Evolutionary conservation across 1,284 basidiomycete species (phyloP).

Genomic region (Stygiomarasmius scandens): DNA sequence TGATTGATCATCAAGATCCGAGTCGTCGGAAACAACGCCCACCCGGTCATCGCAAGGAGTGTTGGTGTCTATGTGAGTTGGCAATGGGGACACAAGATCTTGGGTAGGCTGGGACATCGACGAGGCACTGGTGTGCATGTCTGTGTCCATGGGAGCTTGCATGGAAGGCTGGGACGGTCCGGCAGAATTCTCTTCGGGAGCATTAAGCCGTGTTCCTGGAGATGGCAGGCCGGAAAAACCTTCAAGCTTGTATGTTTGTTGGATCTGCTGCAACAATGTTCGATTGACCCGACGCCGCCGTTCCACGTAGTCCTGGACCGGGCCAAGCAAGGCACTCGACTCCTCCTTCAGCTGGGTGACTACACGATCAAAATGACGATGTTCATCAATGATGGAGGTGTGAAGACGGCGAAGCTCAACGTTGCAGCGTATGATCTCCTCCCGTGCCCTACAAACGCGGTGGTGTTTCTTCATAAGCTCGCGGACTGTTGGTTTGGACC

Average conservation of each 20-base stretch:
- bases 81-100: too few relatives aligned
- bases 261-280: not conserved
- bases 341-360: not conserved
- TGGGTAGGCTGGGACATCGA: not conserved
- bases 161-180: too few relatives aligned
- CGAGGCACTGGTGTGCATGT: not conserved
- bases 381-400: constrained; percentile 10
- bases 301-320: not conserved
- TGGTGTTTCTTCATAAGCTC: constrained; percentile 8
- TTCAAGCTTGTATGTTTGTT: not conserved
- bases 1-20: not conserved
- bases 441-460: constrained; percentile 1
- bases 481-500: not conserved
- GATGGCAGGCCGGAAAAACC: not conserved
- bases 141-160: too few relatives aligned
- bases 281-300: not conserved
- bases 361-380: not conserved
- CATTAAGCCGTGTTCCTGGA: not conserved
- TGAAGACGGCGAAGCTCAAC: constrained; percentile 7
- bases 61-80: not conserved
- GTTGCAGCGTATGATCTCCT: constrained; percentile 10
- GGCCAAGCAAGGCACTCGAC: not conserved
- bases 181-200: too few relatives aligned
- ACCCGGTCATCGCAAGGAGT: not conserved
- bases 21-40: not conserved